These are phyloP conservation scores for Coniochaeta hoffmannii DNA, from an alignment of 2,329 filamentous ascomycete genomes.

Conservation along the genomic window DNA sequence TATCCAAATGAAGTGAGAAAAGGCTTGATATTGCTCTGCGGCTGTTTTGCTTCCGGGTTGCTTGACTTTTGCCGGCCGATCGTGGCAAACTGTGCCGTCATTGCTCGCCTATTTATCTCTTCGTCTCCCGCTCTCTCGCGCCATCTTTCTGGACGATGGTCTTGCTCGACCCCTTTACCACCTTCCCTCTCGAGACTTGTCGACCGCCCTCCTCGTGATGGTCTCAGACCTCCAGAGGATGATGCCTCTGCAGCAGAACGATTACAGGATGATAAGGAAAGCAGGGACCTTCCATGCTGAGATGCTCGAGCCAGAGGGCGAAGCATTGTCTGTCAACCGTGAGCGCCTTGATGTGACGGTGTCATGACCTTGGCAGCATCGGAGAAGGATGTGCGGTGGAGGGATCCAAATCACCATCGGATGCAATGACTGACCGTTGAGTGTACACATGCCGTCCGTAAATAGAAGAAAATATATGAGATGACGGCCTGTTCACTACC, in stretches of 20 bases:
- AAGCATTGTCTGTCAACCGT: background rate
- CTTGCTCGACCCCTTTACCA: background rate
- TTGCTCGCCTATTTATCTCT: background rate
- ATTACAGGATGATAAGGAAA: background rate
- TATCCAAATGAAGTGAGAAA: background rate
- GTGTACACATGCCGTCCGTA: background rate
- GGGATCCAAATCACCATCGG: background rate
- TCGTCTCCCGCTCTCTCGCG: background rate
- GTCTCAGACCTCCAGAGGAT: background rate
- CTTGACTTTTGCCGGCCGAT: background rate
- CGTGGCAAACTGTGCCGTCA: background rate
- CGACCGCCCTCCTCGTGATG: background rate
- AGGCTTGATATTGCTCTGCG: background rate
- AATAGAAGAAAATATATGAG: conserved; percentile 1
- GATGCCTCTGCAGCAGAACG: background rate
- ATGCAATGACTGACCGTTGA: background rate
- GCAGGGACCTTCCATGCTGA: conserved; percentile 1
- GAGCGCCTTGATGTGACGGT: background rate
- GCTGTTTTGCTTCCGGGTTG: background rate
- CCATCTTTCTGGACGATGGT: background rate
- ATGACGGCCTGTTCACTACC: background rate
- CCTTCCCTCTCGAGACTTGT: background rate
- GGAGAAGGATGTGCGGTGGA: background rate
- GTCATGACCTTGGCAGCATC: background rate
- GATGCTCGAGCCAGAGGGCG: background rate